phyloP scores from a whole-genome alignment of 768 basidiomycete genomes.

The Porpolomopsis calyptriformis region DNA sequence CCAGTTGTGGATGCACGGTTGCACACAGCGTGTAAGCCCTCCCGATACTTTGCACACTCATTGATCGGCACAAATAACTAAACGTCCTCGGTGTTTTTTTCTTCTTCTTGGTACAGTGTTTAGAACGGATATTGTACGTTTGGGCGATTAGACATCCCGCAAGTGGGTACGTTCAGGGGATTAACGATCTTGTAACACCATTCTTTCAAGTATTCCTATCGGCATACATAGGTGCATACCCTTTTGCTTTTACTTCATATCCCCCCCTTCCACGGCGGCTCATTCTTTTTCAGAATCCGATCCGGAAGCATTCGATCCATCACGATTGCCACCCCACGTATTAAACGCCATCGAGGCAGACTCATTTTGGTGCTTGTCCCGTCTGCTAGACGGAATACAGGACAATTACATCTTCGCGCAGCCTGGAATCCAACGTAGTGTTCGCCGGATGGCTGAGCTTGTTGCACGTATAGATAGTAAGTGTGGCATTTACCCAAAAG shows the following conservation, averaged over 20 bases:
- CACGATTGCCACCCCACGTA: constrained; percentile 53
- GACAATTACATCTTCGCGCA: constrained; percentile 97
- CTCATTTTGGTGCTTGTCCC: constrained; percentile 95
- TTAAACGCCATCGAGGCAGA: constrained; percentile 91
- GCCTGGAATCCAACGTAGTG: constrained; percentile 91
- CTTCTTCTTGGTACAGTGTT: constrained; percentile 55
- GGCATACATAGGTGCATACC: constrained; percentile 72
- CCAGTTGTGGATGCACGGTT: constrained; percentile 79
- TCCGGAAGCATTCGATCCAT: constrained; percentile 81
- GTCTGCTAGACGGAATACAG: constrained; percentile 92
- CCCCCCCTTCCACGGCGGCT: constrained; percentile 6
- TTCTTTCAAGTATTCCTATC: constrained; percentile 97
- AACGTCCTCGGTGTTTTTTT: too few relatives aligned
- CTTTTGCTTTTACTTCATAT: background rate
- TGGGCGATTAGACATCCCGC: constrained; percentile 99
- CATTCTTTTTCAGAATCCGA: constrained; percentile 58
- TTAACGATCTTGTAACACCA: constrained; percentile 95
- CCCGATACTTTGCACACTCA: background rate
- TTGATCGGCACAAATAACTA: constrained; percentile 4
- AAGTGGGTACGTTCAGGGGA: constrained; percentile 97
- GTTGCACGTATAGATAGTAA: constrained; percentile 81
- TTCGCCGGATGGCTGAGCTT: constrained; percentile 88
- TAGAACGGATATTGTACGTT: constrained; percentile 93
- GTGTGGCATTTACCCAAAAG: constrained; percentile 11
- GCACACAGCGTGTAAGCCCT: constrained; percentile 75